Percentiles rank a stretch among this genome's conserved stretches.
Evolutionary conservation across 495 filamentous ascomycete genomes (phyloP).

Genomic region (Achaetomiella virescens): DNA sequence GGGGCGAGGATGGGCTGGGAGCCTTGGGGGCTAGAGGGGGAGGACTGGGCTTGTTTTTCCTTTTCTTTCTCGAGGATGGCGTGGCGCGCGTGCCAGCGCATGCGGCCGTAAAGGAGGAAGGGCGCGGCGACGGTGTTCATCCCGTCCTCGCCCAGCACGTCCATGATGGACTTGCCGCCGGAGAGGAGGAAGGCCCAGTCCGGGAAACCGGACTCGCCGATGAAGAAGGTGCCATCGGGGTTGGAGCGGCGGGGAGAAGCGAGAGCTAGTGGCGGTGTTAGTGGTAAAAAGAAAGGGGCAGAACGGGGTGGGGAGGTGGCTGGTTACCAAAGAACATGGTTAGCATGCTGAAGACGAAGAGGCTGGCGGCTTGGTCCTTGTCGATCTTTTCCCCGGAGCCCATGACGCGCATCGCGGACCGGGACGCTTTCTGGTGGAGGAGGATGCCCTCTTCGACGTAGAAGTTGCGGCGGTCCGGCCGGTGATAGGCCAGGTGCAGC

Average conservation of each 20-base stretch:
- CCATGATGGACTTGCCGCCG: slow-evolving; percentile 25
- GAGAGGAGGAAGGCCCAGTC: slow-evolving; percentile 34
- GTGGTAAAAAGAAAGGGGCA: neutral
- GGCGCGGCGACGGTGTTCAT: slow-evolving; percentile 18
- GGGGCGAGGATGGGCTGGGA: slow-evolving; percentile 3
- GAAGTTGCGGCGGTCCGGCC: slow-evolving; percentile 30
- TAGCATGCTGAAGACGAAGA: slow-evolving; percentile 32
- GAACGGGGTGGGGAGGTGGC: neutral
- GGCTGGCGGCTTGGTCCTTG: slow-evolving; percentile 16
- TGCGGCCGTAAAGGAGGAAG: slow-evolving; percentile 24
- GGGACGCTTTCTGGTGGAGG: slow-evolving; percentile 42
- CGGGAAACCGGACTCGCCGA: slow-evolving; percentile 24
- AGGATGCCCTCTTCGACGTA: slow-evolving; percentile 48
- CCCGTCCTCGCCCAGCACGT: slow-evolving; percentile 16
- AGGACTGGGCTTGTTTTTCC: neutral
- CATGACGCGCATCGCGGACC: slow-evolving; percentile 26
- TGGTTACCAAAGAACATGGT: slow-evolving; percentile 31
- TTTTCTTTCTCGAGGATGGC: slow-evolving; percentile 4
- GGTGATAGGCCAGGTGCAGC: slow-evolving; percentile 47
- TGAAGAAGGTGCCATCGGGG: slow-evolving; percentile 26
- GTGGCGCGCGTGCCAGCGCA: slow-evolving; percentile 19
- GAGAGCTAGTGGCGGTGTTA: slow-evolving; percentile 15
- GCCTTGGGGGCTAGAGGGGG: no score
- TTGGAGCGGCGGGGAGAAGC: slow-evolving; percentile 25
- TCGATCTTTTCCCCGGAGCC: slow-evolving; percentile 1